A percentile compares a stretch with the other conserved stretches of the same genome.
These are phyloP conservation scores for Kondoa subrosea DNA, from an alignment of 768 basidiomycete species.

Conservation along the genomic window DNA sequence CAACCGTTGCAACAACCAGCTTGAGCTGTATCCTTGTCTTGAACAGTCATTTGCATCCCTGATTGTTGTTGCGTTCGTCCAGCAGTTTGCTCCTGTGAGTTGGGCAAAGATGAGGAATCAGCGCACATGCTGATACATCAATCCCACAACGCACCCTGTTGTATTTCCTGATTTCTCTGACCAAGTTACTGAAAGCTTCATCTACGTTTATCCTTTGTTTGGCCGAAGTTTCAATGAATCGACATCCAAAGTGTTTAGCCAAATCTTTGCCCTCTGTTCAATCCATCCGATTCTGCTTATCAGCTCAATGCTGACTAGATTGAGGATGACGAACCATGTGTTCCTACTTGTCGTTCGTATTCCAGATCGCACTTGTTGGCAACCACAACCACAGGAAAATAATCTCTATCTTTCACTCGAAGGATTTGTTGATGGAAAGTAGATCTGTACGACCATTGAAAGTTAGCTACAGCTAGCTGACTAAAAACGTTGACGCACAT, in stretches of 20 bases:
- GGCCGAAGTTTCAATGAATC: constrained; percentile 38
- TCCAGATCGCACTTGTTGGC: constrained; percentile 38
- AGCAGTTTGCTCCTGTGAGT: constrained; percentile 24
- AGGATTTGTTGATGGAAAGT: constrained; percentile 38
- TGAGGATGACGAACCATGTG: constrained; percentile 48
- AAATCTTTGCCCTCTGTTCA: constrained; percentile 82
- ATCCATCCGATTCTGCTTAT: background rate
- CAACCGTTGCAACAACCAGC: constrained; percentile 15
- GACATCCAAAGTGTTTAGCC: constrained; percentile 44
- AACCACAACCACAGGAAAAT: constrained; percentile 37
- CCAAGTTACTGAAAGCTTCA: constrained; percentile 36
- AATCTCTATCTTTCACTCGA: constrained; percentile 33
- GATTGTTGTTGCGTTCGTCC: constrained; percentile 19
- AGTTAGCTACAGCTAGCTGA: too few species aligned
- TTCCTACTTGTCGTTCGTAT: constrained; percentile 41
- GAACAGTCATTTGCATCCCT: background rate
- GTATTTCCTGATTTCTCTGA: constrained; percentile 35
- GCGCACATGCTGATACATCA: background rate
- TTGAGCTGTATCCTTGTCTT: background rate
- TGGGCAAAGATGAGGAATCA: background rate
- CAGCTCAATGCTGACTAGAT: background rate
- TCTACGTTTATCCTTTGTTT: constrained; percentile 38
- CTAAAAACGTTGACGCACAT: constrained; percentile 22
- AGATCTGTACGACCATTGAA: constrained; percentile 1
- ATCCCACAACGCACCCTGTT: constrained; percentile 30